Percentiles rank a stretch among this genome's conserved stretches.
Evolutionary conservation across 2,329 filamentous ascomycete genomes (phyloP).

Genomic region (Alternaria brassicicola): DNA sequence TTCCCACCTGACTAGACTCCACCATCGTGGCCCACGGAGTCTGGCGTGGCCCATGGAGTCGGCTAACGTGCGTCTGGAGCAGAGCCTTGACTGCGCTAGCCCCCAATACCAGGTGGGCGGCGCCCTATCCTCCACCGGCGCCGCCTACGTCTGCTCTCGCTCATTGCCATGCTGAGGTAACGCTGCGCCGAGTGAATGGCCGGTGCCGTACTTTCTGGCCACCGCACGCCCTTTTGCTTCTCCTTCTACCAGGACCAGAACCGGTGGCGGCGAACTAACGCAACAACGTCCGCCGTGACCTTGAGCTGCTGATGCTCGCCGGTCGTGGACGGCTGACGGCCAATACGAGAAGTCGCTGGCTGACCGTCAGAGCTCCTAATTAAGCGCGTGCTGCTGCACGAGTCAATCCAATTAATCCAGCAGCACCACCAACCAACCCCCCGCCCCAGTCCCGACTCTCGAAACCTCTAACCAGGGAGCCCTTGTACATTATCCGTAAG

Average conservation of each 20-base stretch:
- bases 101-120: neutral
- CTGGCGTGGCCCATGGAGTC: neutral
- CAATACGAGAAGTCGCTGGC: neutral
- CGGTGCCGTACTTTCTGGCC: neutral
- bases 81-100: neutral
- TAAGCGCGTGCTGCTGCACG: neutral
- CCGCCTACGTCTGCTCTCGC: neutral
- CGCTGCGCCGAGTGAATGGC: neutral
- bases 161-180: neutral
- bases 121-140: neutral
- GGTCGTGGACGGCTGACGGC: neutral
- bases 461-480: neutral
- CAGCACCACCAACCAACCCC: neutral
- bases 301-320: neutral
- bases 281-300: neutral
- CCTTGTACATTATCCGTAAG: neutral
- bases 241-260: neutral
- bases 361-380: neutral
- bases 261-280: neutral
- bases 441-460: neutral
- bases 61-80: slow-evolving; percentile 1
- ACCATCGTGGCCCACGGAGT: slow-evolving; percentile 1
- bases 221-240: neutral
- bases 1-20: neutral
- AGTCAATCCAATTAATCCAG: neutral